Conservation (phyloP, 768 basidiomycete species). For the Mycena chlorophos region DNA sequence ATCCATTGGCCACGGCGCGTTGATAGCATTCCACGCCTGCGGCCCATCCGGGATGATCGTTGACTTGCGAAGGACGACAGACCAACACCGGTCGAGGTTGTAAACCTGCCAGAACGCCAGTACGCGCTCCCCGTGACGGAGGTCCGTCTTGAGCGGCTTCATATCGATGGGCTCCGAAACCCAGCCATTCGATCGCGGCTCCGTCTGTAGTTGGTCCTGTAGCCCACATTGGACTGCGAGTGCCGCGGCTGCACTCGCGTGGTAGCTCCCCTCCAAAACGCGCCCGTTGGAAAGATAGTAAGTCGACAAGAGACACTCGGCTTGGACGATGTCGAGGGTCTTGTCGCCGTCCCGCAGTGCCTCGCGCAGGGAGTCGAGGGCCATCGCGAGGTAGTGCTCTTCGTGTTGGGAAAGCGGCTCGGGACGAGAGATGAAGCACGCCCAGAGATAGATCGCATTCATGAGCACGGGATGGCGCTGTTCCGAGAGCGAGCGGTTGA, state of each 20-base stretch:
- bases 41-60: conserved; percentile 63
- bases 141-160: conserved; percentile 56
- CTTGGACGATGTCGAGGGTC: conserved; percentile 71
- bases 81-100: conserved; percentile 80
- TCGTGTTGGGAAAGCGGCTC: conserved; percentile 71
- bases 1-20: conserved; percentile 75
- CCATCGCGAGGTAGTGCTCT: conserved; percentile 63
- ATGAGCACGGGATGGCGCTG: conserved; percentile 76
- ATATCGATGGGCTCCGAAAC: conserved; percentile 41
- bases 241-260: conserved; percentile 71
- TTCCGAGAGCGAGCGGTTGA: conserved; percentile 52
- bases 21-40: conserved; percentile 57
- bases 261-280: conserved; percentile 75
- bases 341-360: conserved; percentile 58
- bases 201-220: conserved; percentile 43
- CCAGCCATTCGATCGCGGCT: conserved; percentile 36
- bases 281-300: conserved; percentile 80
- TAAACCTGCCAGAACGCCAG: conserved; percentile 84
- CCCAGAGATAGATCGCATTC: conserved; percentile 82
- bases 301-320: conserved; percentile 70
- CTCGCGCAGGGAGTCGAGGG: conserved; percentile 63
- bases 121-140: conserved; percentile 71
- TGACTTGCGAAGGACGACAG: conserved; percentile 69
- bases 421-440: conserved; percentile 76
- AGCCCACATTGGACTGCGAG: conserved; percentile 75